Conservation (phyloP, 2,329 filamentous ascomycete genomes). For the Talaromyces sp. region DNA sequence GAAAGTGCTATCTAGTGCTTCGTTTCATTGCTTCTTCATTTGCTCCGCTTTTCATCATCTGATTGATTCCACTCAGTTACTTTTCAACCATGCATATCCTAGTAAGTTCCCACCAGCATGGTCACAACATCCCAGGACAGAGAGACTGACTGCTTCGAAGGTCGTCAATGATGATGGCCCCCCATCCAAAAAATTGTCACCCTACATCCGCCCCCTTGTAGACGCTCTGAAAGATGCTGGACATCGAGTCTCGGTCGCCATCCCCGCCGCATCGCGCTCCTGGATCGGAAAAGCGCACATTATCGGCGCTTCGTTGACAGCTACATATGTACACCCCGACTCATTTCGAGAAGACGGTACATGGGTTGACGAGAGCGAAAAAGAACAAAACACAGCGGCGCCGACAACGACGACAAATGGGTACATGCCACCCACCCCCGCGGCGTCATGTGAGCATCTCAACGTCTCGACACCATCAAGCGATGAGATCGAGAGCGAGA, state of each 20-base stretch:
- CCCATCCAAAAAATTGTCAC: slow-evolving; percentile 67
- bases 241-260: slow-evolving; percentile 79
- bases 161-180: slow-evolving; percentile 70
- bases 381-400: neutral
- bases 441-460: slow-evolving; percentile 12
- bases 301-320: slow-evolving; percentile 77
- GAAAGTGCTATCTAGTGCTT: slow-evolving; percentile 4
- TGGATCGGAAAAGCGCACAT: slow-evolving; percentile 98
- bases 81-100: slow-evolving; percentile 16
- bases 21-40: neutral
- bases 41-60: neutral
- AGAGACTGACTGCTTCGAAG: slow-evolving; percentile 21
- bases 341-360: slow-evolving; percentile 54
- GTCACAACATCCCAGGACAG: neutral
- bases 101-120: neutral
- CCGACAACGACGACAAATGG: neutral
- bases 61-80: neutral
- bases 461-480: neutral
- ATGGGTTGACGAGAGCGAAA: slow-evolving; percentile 36
- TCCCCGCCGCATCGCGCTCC: slow-evolving; percentile 81
- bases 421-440: slow-evolving; percentile 7
- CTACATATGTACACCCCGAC: slow-evolving; percentile 68
- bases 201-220: slow-evolving; percentile 70
- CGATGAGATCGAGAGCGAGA: neutral
- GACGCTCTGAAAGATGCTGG: slow-evolving; percentile 65